phyloP scores from a whole-genome alignment of 2,329 filamentous ascomycete species.

The Ceratocystis alfenasii region DNA sequence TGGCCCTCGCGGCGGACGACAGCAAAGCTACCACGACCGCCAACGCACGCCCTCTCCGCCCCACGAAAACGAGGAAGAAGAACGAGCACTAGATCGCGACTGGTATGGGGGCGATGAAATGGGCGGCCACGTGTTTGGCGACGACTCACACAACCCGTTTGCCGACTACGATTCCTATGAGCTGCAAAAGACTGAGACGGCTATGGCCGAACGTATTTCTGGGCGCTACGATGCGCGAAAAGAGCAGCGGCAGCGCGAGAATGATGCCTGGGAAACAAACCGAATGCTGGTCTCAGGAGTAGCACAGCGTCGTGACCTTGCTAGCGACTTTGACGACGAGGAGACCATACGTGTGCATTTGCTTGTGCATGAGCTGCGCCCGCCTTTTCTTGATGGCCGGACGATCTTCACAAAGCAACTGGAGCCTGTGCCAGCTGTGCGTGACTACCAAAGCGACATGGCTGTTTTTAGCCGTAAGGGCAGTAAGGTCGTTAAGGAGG shows the following conservation, averaged over 20 bases:
- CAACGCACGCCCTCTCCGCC: slow-evolving; percentile 34
- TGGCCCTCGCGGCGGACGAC: not conserved
- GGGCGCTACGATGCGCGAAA: slow-evolving; percentile 56
- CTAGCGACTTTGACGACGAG: slow-evolving; percentile 78
- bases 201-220: slow-evolving; percentile 67
- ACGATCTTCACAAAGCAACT: slow-evolving; percentile 96
- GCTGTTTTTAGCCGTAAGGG: slow-evolving; percentile 94
- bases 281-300: slow-evolving; percentile 95
- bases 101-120: slow-evolving; percentile 87
- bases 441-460: slow-evolving; percentile 95
- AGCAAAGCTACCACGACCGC: slow-evolving; percentile 27
- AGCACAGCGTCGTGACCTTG: slow-evolving; percentile 74
- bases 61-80: slow-evolving; percentile 47
- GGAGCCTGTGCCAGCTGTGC: slow-evolving; percentile 84
- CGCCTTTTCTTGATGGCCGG: slow-evolving; percentile 86
- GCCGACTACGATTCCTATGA: slow-evolving; percentile 64
- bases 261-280: slow-evolving; percentile 97
- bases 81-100: slow-evolving; percentile 68
- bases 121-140: slow-evolving; percentile 69
- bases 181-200: slow-evolving; percentile 63
- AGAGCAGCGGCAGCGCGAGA: slow-evolving; percentile 81
- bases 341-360: slow-evolving; percentile 82
- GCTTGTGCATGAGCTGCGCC: slow-evolving; percentile 82
- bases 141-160: slow-evolving; percentile 88
- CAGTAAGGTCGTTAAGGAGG: slow-evolving; percentile 83